phyloP scores from a whole-genome alignment of 140 eudicot genomes.

The Stevia rebaudiana region DNA sequence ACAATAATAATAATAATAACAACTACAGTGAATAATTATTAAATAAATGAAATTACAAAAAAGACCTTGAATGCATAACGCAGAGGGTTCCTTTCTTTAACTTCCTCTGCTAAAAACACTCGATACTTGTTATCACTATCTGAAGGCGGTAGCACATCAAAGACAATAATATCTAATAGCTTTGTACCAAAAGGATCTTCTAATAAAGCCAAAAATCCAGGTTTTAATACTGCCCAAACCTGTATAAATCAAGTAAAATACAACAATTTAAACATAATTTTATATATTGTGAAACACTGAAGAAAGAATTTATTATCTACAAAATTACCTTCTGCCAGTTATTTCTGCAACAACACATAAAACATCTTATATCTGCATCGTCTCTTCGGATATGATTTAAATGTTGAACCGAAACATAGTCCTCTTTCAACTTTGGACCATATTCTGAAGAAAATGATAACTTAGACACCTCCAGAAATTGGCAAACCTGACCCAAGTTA shows the following conservation, averaged over 20 bases:
- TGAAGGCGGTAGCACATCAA: conserved; percentile 66
- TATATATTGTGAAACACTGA: background rate
- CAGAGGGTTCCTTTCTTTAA: conserved; percentile 73
- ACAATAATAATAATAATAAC: background rate
- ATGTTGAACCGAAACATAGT: conserved; percentile 71
- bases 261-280: background rate
- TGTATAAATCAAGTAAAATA: conserved; percentile 24
- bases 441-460: conserved; percentile 78
- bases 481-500: conserved; percentile 69
- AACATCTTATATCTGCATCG: conserved; percentile 39
- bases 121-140: conserved; percentile 39
- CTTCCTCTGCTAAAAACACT: conserved; percentile 54
- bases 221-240: conserved; percentile 98
- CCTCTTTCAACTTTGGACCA: conserved; percentile 97
- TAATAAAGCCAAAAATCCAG: conserved; percentile 86
- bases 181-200: conserved; percentile 65
- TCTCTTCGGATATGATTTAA: conserved; percentile 46
- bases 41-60: background rate
- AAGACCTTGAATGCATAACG: conserved; percentile 81
- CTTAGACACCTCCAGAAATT: conserved; percentile 95
- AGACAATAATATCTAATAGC: conserved; percentile 71
- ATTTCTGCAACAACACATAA: conserved; percentile 53
- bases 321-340: conserved; percentile 75
- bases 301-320: background rate
- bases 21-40: background rate